These are phyloP conservation scores for Rhynchosporium secalis DNA, from an alignment of 2,329 filamentous ascomycete genomes.

Conservation along the genomic window DNA sequence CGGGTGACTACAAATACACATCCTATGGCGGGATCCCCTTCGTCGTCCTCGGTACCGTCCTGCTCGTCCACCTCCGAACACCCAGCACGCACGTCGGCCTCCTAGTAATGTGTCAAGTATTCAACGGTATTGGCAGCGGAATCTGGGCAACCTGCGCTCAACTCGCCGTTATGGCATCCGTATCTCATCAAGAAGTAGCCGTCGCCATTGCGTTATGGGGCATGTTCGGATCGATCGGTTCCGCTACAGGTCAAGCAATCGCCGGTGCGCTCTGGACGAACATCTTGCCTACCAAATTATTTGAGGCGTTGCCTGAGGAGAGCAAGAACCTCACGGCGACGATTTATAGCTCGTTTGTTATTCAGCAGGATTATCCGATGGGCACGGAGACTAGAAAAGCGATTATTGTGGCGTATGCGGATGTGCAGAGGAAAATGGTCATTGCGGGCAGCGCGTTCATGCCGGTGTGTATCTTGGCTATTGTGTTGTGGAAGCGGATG, in stretches of 20 bases:
- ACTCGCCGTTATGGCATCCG: constrained; percentile 59
- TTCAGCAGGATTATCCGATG: constrained; percentile 53
- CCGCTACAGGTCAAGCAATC: constrained; percentile 59
- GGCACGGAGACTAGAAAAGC: constrained; percentile 52
- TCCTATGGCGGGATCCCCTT: constrained; percentile 53
- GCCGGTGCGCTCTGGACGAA: constrained; percentile 65
- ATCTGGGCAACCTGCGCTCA: constrained; percentile 58
- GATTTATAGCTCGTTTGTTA: constrained; percentile 54
- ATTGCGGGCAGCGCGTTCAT: constrained; percentile 25
- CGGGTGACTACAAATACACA: constrained; percentile 54
- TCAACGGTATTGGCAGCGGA: constrained; percentile 58
- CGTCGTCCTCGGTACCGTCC: constrained; percentile 53
- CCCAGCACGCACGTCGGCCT: constrained; percentile 52
- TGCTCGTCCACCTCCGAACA: constrained; percentile 59
- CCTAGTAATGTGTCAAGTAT: constrained; percentile 59
- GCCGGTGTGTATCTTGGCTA: constrained; percentile 7
- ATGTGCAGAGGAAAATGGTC: constrained; percentile 49
- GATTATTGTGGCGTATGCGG: constrained; percentile 61
- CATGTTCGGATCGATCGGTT: constrained; percentile 60
- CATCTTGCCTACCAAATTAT: constrained; percentile 45
- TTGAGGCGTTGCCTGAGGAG: constrained; percentile 46
- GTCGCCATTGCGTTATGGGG: constrained; percentile 62
- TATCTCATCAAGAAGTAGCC: constrained; percentile 60
- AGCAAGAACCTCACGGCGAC: constrained; percentile 15
- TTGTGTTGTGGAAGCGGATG: constrained; percentile 8